A percentile compares a stretch with the other conserved stretches of the same genome.
Conservation (phyloP, 176 grass and related monocot species). For the Carex parvula region DNA sequence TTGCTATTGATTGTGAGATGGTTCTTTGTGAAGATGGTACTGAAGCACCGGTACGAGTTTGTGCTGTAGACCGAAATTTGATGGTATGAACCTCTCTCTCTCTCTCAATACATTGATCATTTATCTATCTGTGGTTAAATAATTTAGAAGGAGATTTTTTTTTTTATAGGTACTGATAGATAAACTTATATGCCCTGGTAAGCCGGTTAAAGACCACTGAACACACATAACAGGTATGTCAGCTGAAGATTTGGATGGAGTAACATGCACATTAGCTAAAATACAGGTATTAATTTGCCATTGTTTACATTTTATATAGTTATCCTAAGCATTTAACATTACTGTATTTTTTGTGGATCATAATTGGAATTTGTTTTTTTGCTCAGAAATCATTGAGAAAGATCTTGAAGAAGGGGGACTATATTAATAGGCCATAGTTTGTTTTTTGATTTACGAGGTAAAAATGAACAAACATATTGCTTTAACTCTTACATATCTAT, state of each 20-base stretch:
- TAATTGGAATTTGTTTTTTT: conserved; percentile 17
- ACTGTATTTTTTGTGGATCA: conserved; percentile 6
- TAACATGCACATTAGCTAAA: conserved; percentile 57
- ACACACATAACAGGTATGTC: conserved; percentile 81
- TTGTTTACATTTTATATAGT: not conserved
- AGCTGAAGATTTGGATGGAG: conserved; percentile 70
- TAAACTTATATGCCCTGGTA: conserved; percentile 58
- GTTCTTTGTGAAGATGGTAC: conserved; percentile 82
- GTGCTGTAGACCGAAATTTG: conserved; percentile 62
- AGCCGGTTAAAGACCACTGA: conserved; percentile 68
- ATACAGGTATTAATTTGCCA: conserved; percentile 48
- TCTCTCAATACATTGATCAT: not conserved
- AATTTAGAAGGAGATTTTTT: not conserved
- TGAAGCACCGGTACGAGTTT: conserved; percentile 69
- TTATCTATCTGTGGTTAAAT: not conserved
- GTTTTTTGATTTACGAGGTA: conserved; percentile 82
- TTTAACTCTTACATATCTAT: not conserved
- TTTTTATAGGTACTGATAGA: conserved; percentile 57
- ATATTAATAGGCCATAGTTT: conserved; percentile 89
- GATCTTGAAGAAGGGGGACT: conserved; percentile 68
- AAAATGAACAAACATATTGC: conserved; percentile 4
- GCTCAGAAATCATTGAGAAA: conserved; percentile 78
- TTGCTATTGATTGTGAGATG: conserved; percentile 96
- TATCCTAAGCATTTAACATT: not conserved
- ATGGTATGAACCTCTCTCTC: conserved; percentile 41